These are phyloP conservation scores for Lachnellula willkommii DNA, from an alignment of 2,329 filamentous ascomycete species.

Conservation along the genomic window DNA sequence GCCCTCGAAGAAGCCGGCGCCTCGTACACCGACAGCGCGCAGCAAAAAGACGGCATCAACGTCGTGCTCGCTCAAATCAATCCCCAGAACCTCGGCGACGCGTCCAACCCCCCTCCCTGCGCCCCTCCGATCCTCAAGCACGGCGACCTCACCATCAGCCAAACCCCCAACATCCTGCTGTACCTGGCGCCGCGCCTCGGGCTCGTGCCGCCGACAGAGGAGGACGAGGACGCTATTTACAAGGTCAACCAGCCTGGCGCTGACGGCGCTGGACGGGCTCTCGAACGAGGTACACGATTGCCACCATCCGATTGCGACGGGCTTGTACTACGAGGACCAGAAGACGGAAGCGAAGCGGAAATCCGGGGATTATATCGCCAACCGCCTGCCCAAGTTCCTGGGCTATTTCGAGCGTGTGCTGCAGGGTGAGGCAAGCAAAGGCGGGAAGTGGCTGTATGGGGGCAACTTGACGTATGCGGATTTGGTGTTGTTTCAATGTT, in stretches of 20 bases:
- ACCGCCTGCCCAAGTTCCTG: constrained; percentile 66
- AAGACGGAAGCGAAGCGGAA: constrained; percentile 58
- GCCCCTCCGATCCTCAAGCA: constrained; percentile 61
- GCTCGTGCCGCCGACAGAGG: constrained; percentile 14
- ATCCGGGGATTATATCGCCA: constrained; percentile 52
- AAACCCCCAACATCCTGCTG: constrained; percentile 67
- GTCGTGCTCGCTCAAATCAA: constrained; percentile 46
- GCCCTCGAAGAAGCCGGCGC: constrained; percentile 63
- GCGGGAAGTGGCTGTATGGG: constrained; percentile 62
- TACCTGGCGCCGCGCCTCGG: constrained; percentile 50
- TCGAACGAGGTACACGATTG: constrained; percentile 69
- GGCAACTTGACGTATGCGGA: constrained; percentile 65
- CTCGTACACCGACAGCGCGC: constrained; percentile 58
- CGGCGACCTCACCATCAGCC: constrained; percentile 53
- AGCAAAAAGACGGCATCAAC: constrained; percentile 45
- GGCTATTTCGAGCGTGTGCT: constrained; percentile 65
- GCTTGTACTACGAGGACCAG: constrained; percentile 69
- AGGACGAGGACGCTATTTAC: constrained; percentile 43
- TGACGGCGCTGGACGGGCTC: constrained; percentile 65
- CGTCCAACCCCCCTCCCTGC: constrained; percentile 57
- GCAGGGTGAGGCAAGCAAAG: constrained; percentile 48
- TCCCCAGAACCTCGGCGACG: constrained; percentile 42
- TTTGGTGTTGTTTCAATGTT: constrained; percentile 23
- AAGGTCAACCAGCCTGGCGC: constrained; percentile 56
- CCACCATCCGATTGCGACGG: constrained; percentile 62